Evolutionary conservation across 2,329 filamentous ascomycete species (phyloP).

Genomic region (Colletotrichum camelliae): DNA sequence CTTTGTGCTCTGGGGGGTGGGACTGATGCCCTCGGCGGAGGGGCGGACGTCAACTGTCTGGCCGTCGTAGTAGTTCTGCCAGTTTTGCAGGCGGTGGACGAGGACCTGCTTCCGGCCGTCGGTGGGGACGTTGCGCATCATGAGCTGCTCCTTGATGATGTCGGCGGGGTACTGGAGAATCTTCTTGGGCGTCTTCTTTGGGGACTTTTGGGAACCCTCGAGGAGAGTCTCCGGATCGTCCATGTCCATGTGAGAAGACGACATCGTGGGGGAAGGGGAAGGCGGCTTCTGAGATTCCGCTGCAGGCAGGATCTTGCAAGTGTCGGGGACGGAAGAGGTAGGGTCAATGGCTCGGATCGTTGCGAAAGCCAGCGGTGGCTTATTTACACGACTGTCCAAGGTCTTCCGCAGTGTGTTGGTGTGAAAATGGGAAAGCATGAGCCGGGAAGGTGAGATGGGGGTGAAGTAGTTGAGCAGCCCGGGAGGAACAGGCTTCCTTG

Average conservation of each 20-base stretch:
- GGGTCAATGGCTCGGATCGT: background rate
- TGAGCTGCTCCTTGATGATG: constrained; percentile 19
- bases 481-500: background rate
- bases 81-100: constrained; percentile 5
- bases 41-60: background rate
- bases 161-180: constrained; percentile 8
- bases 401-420: background rate
- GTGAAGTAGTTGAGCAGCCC: background rate
- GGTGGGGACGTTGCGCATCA: background rate
- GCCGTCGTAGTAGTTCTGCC: background rate
- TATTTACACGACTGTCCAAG: background rate
- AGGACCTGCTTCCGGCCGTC: background rate
- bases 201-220: background rate
- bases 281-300: background rate
- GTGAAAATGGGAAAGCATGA: background rate
- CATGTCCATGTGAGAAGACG: background rate
- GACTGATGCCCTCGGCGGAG: background rate
- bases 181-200: background rate
- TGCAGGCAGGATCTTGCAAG: background rate
- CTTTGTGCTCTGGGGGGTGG: background rate
- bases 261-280: background rate
- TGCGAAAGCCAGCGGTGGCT: background rate
- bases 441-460: background rate
- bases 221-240: background rate
- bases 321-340: background rate